Base-by-base conservation (phyloP, 225 moss, liverwort and hornwort species). In the Physcomitrium patens region DNA sequence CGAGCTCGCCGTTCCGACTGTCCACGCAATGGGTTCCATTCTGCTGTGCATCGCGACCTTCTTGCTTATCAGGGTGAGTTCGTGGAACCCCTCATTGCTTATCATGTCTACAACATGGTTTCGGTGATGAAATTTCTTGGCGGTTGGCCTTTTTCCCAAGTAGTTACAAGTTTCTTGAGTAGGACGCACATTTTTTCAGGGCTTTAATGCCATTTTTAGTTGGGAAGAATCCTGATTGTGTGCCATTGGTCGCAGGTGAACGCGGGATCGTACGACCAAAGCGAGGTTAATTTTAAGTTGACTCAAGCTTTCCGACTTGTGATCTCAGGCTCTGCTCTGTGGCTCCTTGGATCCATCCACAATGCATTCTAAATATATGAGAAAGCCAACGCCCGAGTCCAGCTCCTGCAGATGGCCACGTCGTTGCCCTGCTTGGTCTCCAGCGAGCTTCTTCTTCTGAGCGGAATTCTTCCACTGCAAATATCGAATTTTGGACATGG, bases 321-420 rank as follows among this genome's bases (percentile, higher is more conserved):
- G 19, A 64, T 88, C 10, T 84, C 75, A 10, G 93, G 82, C 63
- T 72, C 91, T 1, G 68, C 78, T 0, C 68, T 93, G 4, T 94
- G 90, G 91, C 79, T 91, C 3, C 28, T 90, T 9, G 88, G 94
- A 9, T 85, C 91, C 1, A 82, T 90, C 22, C 88, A 83, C 59
- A 94, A 94, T 22, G 86, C 86, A 7, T 91, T 94, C 72, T 90
- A 91, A 65, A 77, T 81, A 63, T 91, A 90, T 24, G 82, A 82
- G 76, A 86, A 80, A 17, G 80, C 86, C 3, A 75, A 75, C 44
- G 37, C 82, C 3, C 69, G 60, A 22, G 81, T 90, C 44, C 91
- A 94, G 68, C 64, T 78, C 16, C 78, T 86, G 79, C 91, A 93
- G 80, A 91, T 82, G 50, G 87, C 79, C 0, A 91, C 90, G 9